phyloP scores from a whole-genome alignment of 371 early-diverging fungal species.

The Mortierella sp. region DNA sequence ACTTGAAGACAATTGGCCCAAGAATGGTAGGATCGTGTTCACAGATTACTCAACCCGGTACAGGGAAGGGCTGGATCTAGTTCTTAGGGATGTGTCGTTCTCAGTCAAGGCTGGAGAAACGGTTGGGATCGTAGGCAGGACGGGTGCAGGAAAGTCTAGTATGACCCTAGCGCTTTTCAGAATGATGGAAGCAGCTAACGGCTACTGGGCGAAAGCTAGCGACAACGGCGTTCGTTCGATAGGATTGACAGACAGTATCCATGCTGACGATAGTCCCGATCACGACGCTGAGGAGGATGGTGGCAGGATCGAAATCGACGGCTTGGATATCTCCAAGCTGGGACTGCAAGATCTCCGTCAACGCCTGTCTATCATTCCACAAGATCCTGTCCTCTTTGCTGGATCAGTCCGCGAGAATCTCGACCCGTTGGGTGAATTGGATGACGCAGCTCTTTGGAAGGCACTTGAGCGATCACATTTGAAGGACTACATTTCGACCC shows the following conservation, averaged over 20 bases:
- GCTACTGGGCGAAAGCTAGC: slow-evolving; percentile 59
- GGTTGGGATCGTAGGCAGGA: slow-evolving; percentile 66
- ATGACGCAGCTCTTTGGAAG: slow-evolving; percentile 85
- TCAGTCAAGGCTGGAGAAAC: slow-evolving; percentile 34
- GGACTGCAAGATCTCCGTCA: slow-evolving; percentile 82
- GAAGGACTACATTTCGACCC: slow-evolving; percentile 64
- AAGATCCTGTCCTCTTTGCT: slow-evolving; percentile 92
- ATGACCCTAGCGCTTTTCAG: slow-evolving; percentile 75
- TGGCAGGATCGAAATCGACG: slow-evolving; percentile 76
- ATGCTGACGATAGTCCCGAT: background rate
- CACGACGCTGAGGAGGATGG: slow-evolving; percentile 4
- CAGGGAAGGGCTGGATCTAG: slow-evolving; percentile 68
- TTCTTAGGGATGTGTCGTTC: slow-evolving; percentile 64
- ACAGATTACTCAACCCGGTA: slow-evolving; percentile 72
- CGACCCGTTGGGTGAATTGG: slow-evolving; percentile 79
- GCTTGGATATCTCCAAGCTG: slow-evolving; percentile 80
- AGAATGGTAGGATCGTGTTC: slow-evolving; percentile 55
- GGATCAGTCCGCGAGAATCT: slow-evolving; percentile 73
- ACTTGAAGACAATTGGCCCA: slow-evolving; percentile 55
- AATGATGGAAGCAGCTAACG: slow-evolving; percentile 71
- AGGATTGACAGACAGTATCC: background rate
- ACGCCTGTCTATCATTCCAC: slow-evolving; percentile 89
- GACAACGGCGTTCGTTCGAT: background rate
- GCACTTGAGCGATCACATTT: slow-evolving; percentile 82
- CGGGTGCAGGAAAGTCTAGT: slow-evolving; percentile 77